Evolutionary conservation across 2,329 filamentous ascomycete species (phyloP).

Genomic region (Gremmenia infestans): DNA sequence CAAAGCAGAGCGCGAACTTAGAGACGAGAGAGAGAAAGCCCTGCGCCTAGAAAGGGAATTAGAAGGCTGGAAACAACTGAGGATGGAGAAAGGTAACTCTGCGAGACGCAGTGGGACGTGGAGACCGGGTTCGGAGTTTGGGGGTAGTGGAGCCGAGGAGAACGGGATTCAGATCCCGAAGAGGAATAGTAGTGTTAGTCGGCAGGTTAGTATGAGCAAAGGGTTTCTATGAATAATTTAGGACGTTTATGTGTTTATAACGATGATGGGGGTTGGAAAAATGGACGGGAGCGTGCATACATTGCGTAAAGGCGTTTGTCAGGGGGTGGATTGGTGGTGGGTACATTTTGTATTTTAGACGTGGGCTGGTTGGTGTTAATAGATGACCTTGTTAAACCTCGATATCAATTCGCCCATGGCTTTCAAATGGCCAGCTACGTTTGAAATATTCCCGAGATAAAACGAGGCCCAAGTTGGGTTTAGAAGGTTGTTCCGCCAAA

Average conservation of each 20-base stretch:
- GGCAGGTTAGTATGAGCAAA: constrained; percentile 66
- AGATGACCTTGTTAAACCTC: too few relatives aligned
- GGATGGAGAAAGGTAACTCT: constrained; percentile 51
- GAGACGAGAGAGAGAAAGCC: constrained; percentile 80
- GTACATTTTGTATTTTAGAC: too few relatives aligned
- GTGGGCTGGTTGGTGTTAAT: too few relatives aligned
- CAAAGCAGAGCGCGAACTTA: constrained; percentile 81
- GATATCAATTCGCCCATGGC: too few relatives aligned
- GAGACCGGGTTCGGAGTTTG: constrained; percentile 27
- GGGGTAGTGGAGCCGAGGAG: constrained; percentile 30
- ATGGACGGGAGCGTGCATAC: neutral
- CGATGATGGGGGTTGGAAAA: neutral
- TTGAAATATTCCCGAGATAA: too few relatives aligned
- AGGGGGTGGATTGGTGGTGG: too few relatives aligned
- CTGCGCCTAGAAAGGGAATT: constrained; percentile 82
- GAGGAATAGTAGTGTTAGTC: constrained; percentile 60
- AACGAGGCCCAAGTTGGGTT: too few relatives aligned
- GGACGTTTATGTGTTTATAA: neutral
- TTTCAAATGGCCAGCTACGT: too few relatives aligned
- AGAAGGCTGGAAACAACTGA: constrained; percentile 71
- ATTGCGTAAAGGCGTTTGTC: too few relatives aligned
- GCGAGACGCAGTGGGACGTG: constrained; percentile 24
- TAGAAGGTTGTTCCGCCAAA: too few relatives aligned
- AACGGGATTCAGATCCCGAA: constrained; percentile 50
- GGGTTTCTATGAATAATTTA: constrained; percentile 58